phyloP scores from a whole-genome alignment of 331 rosid species.

The Cydonia oblonga region DNA sequence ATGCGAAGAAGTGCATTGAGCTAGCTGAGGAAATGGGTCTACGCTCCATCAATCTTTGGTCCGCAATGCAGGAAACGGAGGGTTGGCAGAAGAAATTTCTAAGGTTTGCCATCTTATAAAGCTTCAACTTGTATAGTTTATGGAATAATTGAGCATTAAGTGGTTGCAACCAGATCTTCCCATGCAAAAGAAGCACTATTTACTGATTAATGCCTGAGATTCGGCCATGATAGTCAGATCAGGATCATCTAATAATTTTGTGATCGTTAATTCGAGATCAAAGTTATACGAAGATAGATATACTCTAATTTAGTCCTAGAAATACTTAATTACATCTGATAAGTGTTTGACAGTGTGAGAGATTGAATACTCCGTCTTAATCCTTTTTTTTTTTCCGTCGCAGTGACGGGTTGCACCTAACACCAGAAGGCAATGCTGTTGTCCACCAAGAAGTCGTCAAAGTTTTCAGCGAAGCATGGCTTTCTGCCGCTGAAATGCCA shows the following conservation, averaged over 20 bases:
- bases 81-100: slow-evolving; percentile 79
- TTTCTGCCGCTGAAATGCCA: slow-evolving; percentile 56
- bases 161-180: neutral
- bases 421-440: slow-evolving; percentile 64
- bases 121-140: neutral
- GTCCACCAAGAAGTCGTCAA: slow-evolving; percentile 53
- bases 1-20: slow-evolving; percentile 66
- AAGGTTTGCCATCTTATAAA: slow-evolving; percentile 41
- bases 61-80: slow-evolving; percentile 79
- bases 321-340: neutral
- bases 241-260: neutral
- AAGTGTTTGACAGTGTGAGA: neutral
- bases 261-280: neutral
- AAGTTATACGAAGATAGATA: neutral
- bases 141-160: neutral
- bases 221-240: neutral
- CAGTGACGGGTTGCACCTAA: slow-evolving; percentile 88
- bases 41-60: slow-evolving; percentile 62
- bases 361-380: neutral
- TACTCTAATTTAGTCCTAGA: neutral
- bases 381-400: neutral
- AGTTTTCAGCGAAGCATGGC: slow-evolving; percentile 49
- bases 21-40: slow-evolving; percentile 57
- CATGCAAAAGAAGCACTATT: neutral
- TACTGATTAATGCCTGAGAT: neutral